Base-by-base conservation (phyloP, 2,329 filamentous ascomycete species). In the Epichloe sylvatica region DNA sequence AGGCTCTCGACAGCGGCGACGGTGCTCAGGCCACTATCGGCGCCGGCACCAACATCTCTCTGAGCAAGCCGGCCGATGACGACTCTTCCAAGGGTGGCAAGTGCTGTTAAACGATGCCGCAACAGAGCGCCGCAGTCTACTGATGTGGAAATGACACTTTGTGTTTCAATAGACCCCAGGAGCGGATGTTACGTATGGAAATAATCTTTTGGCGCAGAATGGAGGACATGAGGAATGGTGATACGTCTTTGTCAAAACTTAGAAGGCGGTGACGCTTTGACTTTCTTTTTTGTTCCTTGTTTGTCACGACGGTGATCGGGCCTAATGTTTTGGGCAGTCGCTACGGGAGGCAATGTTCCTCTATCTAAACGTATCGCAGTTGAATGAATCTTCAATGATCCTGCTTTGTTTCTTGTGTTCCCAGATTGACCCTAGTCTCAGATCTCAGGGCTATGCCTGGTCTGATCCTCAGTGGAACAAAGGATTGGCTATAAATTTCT, bases 1-100 rank as follows among this genome's bases (percentile, higher is more conserved):
- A 97, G 78, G 88, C 89, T 40, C 81, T 97, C 62, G 91, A 96
- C 67, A 86, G 85, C 64, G 88, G 86, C 64, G 90, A 95, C 60
- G 79, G 81, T 54, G 77, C 83, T 56, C 84, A 87, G 66, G 84
- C 85, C 63, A 84, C 85, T 57, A 84, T 92, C 62, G 82, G 81
- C 58, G 80, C 85, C 58, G 85, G 87, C 62, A 83, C 81, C 60
- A 88, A 86, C 67, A 86, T 97, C 63, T 84, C 88, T 56, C 84
- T 95, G 62, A 91, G 81, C 77, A 88, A 91, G 71, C 81, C 87
- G 47, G 80, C 85, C 58, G 86, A 92, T 60, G 78, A 87, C 62
- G 71, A 71, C 48, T 78, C 86, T 60, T 76, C 79, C 62, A 91
- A 94, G 77, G 76, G 80, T 57, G 82, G 84, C 64, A 86, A 86